Percentiles rank a stretch among this genome's conserved stretches.
phyloP scores from a whole-genome alignment of 139 green algal species.

The Desmodesmus armatus region DNA sequence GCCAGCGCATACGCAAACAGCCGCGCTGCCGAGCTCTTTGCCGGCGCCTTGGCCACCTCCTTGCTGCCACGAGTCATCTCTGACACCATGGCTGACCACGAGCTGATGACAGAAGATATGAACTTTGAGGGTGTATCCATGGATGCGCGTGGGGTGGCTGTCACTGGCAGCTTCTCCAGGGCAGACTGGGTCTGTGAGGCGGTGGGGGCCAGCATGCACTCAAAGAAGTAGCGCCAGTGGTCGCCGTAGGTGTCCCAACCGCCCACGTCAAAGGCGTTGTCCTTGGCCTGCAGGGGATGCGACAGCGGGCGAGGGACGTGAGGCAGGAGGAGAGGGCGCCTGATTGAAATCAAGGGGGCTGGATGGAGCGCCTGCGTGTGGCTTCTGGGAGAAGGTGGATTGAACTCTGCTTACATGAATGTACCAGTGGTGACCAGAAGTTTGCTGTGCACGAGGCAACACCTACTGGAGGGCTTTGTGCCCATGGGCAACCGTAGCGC shows the following conservation, averaged over 20 bases:
- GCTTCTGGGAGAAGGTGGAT: not conserved
- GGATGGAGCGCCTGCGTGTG: too few relatives aligned
- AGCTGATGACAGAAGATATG: slow-evolving; percentile 12
- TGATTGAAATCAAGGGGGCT: too few relatives aligned
- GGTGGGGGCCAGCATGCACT: slow-evolving; percentile 94
- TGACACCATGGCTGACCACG: not conserved
- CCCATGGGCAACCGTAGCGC: too few relatives aligned
- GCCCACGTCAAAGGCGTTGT: slow-evolving; percentile 66
- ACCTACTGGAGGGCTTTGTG: too few relatives aligned
- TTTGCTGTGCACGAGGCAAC: too few relatives aligned
- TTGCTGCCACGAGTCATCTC: slow-evolving; percentile 37
- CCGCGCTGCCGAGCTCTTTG: not conserved
- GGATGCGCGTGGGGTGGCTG: slow-evolving; percentile 8
- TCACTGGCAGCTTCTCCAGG: slow-evolving; percentile 83
- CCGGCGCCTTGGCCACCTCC: not conserved
- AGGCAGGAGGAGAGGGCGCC: not conserved
- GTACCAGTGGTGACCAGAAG: too few relatives aligned
- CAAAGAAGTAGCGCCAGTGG: slow-evolving; percentile 95
- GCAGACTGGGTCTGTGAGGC: slow-evolving; percentile 72
- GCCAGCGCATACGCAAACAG: slow-evolving; percentile 59
- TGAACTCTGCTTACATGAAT: too few relatives aligned
- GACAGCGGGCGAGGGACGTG: not conserved
- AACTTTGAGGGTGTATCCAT: slow-evolving; percentile 14
- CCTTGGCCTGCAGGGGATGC: slow-evolving; percentile 24
- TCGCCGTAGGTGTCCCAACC: slow-evolving; percentile 82